Conservation (phyloP, 768 basidiomycete genomes). For the Phlegmacium glaucopus region DNA sequence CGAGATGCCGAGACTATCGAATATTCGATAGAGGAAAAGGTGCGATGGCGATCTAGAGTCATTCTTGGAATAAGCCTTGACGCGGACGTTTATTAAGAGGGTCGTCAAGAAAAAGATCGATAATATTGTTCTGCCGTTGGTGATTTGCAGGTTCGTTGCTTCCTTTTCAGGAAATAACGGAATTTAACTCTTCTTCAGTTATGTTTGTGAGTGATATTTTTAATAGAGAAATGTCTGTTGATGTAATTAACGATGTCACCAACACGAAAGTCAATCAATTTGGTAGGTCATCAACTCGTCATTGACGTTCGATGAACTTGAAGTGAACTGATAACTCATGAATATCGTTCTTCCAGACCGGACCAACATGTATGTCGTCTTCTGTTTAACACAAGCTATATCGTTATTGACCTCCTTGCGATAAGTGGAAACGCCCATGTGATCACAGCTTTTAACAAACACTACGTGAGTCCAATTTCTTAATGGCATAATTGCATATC, state of each 20-base stretch:
- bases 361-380: constrained; percentile 46
- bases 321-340: too few species aligned
- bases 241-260: too few species aligned
- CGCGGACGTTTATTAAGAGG: constrained; percentile 23
- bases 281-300: constrained; percentile 25
- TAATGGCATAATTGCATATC: background rate
- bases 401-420: background rate
- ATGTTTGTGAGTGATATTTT: constrained; percentile 38
- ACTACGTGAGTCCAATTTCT: constrained; percentile 36
- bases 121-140: constrained; percentile 44
- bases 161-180: background rate
- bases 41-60: constrained; percentile 11
- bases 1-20: constrained; percentile 45
- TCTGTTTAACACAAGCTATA: background rate
- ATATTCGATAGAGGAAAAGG: constrained; percentile 49
- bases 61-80: background rate
- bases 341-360: constrained; percentile 34
- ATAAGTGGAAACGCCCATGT: constrained; percentile 55
- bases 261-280: constrained; percentile 40
- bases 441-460: constrained; percentile 46
- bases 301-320: background rate
- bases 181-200: constrained; percentile 25
- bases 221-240: constrained; percentile 9
- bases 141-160: constrained; percentile 41
- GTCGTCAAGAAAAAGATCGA: constrained; percentile 50